These are phyloP conservation scores for Pisolithus tinctorius DNA, from an alignment of 768 basidiomycete species.

Conservation along the genomic window DNA sequence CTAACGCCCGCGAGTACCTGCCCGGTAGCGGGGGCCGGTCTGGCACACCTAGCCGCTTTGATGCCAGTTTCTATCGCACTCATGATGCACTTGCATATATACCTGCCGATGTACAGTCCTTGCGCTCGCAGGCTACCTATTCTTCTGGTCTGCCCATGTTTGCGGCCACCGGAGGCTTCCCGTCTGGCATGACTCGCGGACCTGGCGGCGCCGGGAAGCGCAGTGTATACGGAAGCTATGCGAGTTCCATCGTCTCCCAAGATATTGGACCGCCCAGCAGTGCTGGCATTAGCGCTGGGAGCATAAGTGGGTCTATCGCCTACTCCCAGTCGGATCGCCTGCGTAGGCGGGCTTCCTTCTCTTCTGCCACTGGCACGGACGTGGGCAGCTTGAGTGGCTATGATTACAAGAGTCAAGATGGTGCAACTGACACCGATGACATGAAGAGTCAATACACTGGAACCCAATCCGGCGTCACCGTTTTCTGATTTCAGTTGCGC, in stretches of 20 bases:
- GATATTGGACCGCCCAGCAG: slow-evolving; percentile 63
- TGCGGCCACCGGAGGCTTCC: slow-evolving; percentile 60
- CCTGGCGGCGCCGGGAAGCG: slow-evolving; percentile 59
- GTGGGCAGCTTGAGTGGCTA: slow-evolving; percentile 70
- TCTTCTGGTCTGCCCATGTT: slow-evolving; percentile 90
- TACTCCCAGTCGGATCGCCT: slow-evolving; percentile 91
- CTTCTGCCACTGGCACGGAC: slow-evolving; percentile 69
- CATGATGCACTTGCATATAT: slow-evolving; percentile 93
- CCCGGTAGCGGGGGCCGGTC: slow-evolving; percentile 46
- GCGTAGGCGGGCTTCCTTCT: slow-evolving; percentile 68
- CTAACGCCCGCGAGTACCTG: slow-evolving; percentile 78
- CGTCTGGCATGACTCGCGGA: slow-evolving; percentile 58
- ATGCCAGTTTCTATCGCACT: slow-evolving; percentile 90
- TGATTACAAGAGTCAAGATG: slow-evolving; percentile 90
- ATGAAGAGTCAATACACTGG: slow-evolving; percentile 86
- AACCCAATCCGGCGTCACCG: slow-evolving; percentile 80
- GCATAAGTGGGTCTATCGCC: slow-evolving; percentile 51
- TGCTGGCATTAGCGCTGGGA: slow-evolving; percentile 52
- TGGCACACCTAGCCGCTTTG: slow-evolving; percentile 91
- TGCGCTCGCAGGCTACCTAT: slow-evolving; percentile 94
- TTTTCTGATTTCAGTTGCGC: slow-evolving; percentile 45
- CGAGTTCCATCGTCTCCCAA: slow-evolving; percentile 90
- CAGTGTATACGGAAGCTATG: slow-evolving; percentile 72
- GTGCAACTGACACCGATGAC: slow-evolving; percentile 71
- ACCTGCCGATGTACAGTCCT: slow-evolving; percentile 90